Conservation (phyloP, 306 rosid genomes). For the Casuarina cunninghamiana region DNA sequence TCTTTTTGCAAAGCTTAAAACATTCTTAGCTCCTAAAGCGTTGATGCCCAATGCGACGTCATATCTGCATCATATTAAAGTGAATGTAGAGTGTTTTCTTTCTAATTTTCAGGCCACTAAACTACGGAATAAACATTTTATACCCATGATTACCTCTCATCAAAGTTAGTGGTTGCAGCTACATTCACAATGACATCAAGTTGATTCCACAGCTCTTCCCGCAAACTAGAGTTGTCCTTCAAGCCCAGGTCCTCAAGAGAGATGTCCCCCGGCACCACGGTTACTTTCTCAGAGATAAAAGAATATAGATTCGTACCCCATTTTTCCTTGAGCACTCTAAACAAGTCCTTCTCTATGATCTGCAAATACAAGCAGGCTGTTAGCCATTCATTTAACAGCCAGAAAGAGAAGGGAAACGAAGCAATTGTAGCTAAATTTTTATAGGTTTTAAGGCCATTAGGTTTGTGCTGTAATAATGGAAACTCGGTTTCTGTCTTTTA, state of each 20-base stretch:
- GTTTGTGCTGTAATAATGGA: too few species aligned
- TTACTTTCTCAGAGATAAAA: conserved; percentile 50
- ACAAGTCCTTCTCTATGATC: conserved; percentile 70
- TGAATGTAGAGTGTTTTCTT: not conserved
- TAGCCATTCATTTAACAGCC: not conserved
- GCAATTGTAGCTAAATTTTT: not conserved
- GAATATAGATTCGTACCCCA: conserved; percentile 47
- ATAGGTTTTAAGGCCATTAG: not conserved
- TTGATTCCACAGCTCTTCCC: conserved; percentile 45
- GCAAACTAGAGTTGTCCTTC: conserved; percentile 38
- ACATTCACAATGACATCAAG: conserved; percentile 60
- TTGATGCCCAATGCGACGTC: conserved; percentile 63
- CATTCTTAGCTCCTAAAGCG: conserved; percentile 62
- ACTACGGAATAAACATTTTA: too few species aligned
- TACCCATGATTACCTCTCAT: conserved; percentile 54
- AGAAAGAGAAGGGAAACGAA: conserved; percentile 1
- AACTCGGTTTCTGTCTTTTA: too few species aligned
- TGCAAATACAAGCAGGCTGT: conserved; percentile 13
- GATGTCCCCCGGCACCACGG: conserved; percentile 65
- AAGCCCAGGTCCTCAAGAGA: conserved; percentile 47
- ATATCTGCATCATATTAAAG: conserved; percentile 38
- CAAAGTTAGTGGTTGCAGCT: conserved; percentile 78
- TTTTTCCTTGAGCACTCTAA: conserved; percentile 53
- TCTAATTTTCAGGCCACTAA: too few species aligned
- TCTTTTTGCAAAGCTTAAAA: conserved; percentile 60